Evolutionary conservation across 2,329 filamentous ascomycete genomes (phyloP).

Genomic region (Grosmannia huntii): DNA sequence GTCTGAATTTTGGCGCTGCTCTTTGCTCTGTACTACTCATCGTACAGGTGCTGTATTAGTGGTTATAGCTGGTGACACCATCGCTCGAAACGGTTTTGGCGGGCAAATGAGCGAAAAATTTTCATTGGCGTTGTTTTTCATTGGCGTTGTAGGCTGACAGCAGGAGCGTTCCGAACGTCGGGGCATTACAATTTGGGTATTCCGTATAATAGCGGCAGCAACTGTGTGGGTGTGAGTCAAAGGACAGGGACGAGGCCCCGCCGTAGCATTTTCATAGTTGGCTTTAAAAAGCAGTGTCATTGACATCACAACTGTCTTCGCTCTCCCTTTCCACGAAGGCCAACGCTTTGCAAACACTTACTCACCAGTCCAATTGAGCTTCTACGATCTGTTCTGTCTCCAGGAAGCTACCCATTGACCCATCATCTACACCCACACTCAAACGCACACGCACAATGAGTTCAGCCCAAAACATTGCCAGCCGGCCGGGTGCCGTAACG

Average conservation of each 20-base stretch:
- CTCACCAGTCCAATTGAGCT: background rate
- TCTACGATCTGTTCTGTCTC: background rate
- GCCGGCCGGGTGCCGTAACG: conserved; percentile 34
- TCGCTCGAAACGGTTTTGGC: background rate
- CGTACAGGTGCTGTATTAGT: background rate
- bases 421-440: background rate
- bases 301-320: conserved; percentile 6
- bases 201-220: background rate
- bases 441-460: conserved; percentile 7
- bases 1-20: background rate
- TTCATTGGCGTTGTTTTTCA: no score
- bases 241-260: background rate
- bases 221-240: background rate
- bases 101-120: conserved; percentile 1
- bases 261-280: background rate
- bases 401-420: background rate
- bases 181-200: background rate
- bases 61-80: background rate
- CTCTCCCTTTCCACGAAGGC: background rate
- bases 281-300: background rate
- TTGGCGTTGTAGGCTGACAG: background rate
- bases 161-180: background rate
- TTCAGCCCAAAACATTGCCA: conserved; percentile 16
- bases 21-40: background rate
- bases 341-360: background rate